Conservation (phyloP, 2,329 filamentous ascomycete genomes). For the Diaporthe longicolla region DNA sequence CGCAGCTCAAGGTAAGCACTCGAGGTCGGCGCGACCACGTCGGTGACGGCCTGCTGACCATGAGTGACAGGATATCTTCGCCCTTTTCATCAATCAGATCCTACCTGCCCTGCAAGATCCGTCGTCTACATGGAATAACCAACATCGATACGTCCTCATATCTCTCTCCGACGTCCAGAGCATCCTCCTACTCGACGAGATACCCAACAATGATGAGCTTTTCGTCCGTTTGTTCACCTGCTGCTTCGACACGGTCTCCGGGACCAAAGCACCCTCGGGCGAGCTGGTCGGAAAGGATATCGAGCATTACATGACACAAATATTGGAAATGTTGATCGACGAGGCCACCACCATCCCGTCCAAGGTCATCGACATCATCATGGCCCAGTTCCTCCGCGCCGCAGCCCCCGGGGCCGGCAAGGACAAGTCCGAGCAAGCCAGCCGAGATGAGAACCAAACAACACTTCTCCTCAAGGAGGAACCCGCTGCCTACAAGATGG, state of each 20-base stretch:
- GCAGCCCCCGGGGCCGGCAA: slow-evolving; percentile 77
- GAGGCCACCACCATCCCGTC: slow-evolving; percentile 84
- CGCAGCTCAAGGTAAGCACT: slow-evolving; percentile 84
- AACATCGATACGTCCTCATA: slow-evolving; percentile 91
- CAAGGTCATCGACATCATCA: slow-evolving; percentile 90
- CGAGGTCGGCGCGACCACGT: neutral
- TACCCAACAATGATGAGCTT: slow-evolving; percentile 84
- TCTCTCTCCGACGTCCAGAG: slow-evolving; percentile 95
- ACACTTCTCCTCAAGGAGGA: slow-evolving; percentile 89
- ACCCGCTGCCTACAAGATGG: slow-evolving; percentile 95
- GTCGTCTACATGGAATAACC: slow-evolving; percentile 89
- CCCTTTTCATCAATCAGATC: slow-evolving; percentile 85
- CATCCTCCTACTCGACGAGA: slow-evolving; percentile 90
- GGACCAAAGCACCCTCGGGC: slow-evolving; percentile 79
- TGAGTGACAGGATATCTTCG: slow-evolving; percentile 84
- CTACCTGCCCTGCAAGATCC: slow-evolving; percentile 89
- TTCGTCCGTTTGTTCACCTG: slow-evolving; percentile 86
- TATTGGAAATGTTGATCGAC: slow-evolving; percentile 88
- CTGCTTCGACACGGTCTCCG: slow-evolving; percentile 93
- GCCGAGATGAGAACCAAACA: slow-evolving; percentile 81
- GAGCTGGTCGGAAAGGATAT: slow-evolving; percentile 94
- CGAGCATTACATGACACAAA: slow-evolving; percentile 89
- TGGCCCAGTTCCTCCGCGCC: slow-evolving; percentile 94
- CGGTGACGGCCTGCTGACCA: slow-evolving; percentile 2
- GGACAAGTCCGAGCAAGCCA: slow-evolving; percentile 67